Evolutionary conservation across 208 protist genomes (phyloP).

Genomic region (Endotrypanum monterogeii): DNA sequence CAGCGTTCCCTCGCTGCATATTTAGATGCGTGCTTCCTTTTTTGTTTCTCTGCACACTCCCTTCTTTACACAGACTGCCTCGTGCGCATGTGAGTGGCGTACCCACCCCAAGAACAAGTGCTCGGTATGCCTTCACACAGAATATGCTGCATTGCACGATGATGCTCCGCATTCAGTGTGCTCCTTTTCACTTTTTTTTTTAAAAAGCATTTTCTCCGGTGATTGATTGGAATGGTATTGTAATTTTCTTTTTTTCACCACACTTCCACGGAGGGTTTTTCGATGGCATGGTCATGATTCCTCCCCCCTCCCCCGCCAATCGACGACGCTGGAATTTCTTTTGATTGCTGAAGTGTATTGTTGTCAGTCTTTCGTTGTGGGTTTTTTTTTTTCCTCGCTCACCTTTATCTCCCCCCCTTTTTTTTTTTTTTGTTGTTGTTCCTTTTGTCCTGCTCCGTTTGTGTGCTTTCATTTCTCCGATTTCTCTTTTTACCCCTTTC

Average conservation of each 20-base stretch:
- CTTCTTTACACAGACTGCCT: not conserved
- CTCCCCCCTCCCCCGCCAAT: too few relatives aligned
- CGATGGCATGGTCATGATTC: too few relatives aligned
- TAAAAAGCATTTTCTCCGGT: too few relatives aligned
- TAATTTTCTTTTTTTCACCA: not conserved
- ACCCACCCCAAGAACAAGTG: not conserved
- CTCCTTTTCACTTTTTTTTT: not conserved
- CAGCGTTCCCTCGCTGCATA: not conserved
- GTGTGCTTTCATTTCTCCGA: not conserved
- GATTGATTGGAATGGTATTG: not conserved
- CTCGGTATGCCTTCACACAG: not conserved
- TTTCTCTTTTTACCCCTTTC: not conserved
- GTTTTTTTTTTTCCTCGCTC: not conserved
- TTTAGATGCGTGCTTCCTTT: not conserved
- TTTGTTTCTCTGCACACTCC: not conserved
- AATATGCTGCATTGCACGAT: conserved; percentile 5
- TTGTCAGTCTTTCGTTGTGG: too few relatives aligned
- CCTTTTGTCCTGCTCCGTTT: too few relatives aligned
- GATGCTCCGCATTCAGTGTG: not conserved
- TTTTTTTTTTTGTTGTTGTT: too few relatives aligned
- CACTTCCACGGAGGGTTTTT: not conserved
- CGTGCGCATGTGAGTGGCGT: not conserved
- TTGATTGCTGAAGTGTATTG: too few relatives aligned
- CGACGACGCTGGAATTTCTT: too few relatives aligned
- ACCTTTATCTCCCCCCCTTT: not conserved